Base-by-base conservation (phyloP, 2,329 filamentous ascomycete species). In the Coleophoma eucalyptorum region DNA sequence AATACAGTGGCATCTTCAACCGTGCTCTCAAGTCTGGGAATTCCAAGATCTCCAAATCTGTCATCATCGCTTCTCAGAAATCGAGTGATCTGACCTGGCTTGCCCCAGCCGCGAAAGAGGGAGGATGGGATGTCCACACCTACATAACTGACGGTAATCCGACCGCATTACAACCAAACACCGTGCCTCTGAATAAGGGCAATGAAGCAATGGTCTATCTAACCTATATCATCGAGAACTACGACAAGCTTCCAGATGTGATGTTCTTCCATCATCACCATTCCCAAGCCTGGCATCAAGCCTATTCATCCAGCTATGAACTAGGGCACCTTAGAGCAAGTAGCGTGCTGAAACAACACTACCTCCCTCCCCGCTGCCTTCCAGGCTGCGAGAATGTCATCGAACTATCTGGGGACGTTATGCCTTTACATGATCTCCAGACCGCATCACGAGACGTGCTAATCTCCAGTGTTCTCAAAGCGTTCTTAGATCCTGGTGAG, bases 151-250 rank as follows among this genome's bases (percentile, higher is more conserved):
- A 83, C 56, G 71, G 38, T 2, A 42, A 80, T 57, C 66, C 71
- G 32, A 55, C 55, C 5, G 75, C 77, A 3, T 20, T 42, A 16
- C 38, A 42, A 19, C 54, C 67, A 18, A 64, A 79, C 54, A 78
- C 73, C 0, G 76, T 82, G 13, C 67, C 73, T 3, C 57, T 59
- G 41, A 79, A 78, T 58, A 78, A 78, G 58, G 76, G 77, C 32
- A 71, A 71, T 50, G 77, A 80, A 64, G 72, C 75, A 33, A 79
- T 79, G 75, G 73, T 74, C 19, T 78, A 78, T 58, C 66, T 79
- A 13, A 78, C 71, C 51, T 76, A 62, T 19, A 64, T 61, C 18
- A 42, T 42, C 16, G 38, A 42, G 4, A 42, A 42, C 38, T 42
- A 42, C 38, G 38, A 42, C 12, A 19, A 20, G 5, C 16, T 42